A percentile compares a stretch with the other conserved stretches of the same genome.
These are phyloP conservation scores for Hypoxylon sp. DNA, from an alignment of 2,329 filamentous ascomycete species.

Conservation along the genomic window DNA sequence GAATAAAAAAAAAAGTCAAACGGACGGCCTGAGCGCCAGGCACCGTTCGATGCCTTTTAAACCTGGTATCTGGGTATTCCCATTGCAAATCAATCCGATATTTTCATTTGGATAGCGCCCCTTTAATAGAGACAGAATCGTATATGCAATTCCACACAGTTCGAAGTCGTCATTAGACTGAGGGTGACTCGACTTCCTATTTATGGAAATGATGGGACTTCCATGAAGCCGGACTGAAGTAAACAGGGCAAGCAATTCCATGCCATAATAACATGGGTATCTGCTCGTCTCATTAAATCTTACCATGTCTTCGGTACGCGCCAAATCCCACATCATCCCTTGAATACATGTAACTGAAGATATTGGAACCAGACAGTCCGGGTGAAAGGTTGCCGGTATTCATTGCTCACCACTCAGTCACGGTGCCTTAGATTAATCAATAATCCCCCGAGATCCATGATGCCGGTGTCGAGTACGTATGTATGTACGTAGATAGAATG, in stretches of 20 bases:
- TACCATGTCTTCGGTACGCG: constrained; percentile 43
- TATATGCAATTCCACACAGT: constrained; percentile 9
- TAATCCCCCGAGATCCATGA: constrained; percentile 37
- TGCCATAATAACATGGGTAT: constrained; percentile 31
- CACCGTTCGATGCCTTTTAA: constrained; percentile 12
- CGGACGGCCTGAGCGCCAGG: constrained; percentile 26
- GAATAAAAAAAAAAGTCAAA: constrained; percentile 20
- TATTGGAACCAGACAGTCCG: constrained; percentile 23
- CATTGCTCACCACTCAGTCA: constrained; percentile 11
- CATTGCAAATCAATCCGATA: constrained; percentile 20
- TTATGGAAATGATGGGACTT: constrained; percentile 31
- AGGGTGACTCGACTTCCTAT: constrained; percentile 19
- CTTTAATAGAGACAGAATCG: constrained; percentile 5
- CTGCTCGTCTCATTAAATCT: constrained; percentile 40
- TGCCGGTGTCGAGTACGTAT: constrained; percentile 15
- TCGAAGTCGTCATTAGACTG: constrained; percentile 5
- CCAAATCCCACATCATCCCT: constrained; percentile 35
- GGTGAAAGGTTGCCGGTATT: constrained; percentile 24
- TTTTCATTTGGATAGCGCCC: constrained; percentile 2
- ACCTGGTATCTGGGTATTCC: constrained; percentile 13
- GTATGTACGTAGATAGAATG: constrained; percentile 7
- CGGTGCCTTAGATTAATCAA: constrained; percentile 32
- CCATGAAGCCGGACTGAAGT: constrained; percentile 8
- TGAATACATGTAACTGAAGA: constrained; percentile 15
- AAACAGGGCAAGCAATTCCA: constrained; percentile 24